Base-by-base conservation (phyloP, 331 rosid genomes). In the Acacia concinna region DNA sequence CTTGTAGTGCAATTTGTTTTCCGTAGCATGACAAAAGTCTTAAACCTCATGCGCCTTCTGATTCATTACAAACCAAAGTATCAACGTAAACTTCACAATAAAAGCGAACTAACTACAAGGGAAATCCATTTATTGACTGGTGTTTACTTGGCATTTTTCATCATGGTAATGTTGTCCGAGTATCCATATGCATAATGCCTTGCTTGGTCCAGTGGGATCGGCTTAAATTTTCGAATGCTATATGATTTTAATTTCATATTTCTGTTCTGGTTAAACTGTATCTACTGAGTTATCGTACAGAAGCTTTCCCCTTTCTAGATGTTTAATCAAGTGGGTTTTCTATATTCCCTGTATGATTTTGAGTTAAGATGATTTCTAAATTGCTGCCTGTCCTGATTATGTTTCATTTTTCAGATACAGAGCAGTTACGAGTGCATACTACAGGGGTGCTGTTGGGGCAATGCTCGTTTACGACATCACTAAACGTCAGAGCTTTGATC, bases 381-480 rank as follows among this genome's bases (percentile, higher is more conserved):
- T 60, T 68, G 66, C 40, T 23, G 65, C 44, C 64, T 80, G 31
- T 34, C 57, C 79, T 84, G 15, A 80, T 59, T 75, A 68, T 78
- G 70, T 70, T 34, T 79, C 69, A 68, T 41, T 79, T 79, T 65
- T 44, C 92, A 94, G 98, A 68, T 94, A 94, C 81, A 84, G 98
- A 77, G 98, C 98, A 14, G 98, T 94, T 44, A 94, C 98, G 34
- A 94, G 98, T 78, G 98, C 98, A 66, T 94, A 94, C 90, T 94
- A 94, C 89, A 82, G 98, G 84, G 98, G 97, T 46, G 98, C 98
- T 74, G 97, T 94, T 60, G 98, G 97, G 79, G 98, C 98, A 77
- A 94, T 94, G 98, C 86, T 94, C 80, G 98, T 92, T 34, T 94
- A 94, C 62, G 98, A 94, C 82, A 90, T 94, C 68, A 94, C 96